These are phyloP conservation scores for Teratosphaeria epicoccoides DNA, from an alignment of 2,329 filamentous ascomycete genomes.

Conservation along the genomic window DNA sequence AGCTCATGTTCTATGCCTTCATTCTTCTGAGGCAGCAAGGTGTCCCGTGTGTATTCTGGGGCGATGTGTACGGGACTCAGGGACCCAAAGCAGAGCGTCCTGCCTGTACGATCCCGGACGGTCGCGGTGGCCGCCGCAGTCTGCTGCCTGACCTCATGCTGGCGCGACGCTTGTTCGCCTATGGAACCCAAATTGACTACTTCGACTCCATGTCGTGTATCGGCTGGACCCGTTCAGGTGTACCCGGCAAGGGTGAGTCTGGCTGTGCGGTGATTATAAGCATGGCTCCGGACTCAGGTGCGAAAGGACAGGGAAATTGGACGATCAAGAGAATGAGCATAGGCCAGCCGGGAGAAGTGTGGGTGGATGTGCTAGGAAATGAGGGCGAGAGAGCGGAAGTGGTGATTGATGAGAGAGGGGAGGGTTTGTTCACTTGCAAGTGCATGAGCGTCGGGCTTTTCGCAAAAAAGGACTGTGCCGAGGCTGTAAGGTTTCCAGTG, in stretches of 20 bases:
- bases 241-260: constrained; percentile 30
- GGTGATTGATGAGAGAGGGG: constrained; percentile 49
- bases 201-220: constrained; percentile 51
- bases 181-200: constrained; percentile 55
- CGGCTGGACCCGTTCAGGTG: constrained; percentile 47
- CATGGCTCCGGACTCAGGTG: constrained; percentile 8
- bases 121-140: constrained; percentile 32
- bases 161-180: constrained; percentile 55
- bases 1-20: constrained; percentile 59
- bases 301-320: constrained; percentile 8
- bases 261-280: constrained; percentile 26
- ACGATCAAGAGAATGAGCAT: constrained; percentile 50
- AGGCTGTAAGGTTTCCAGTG: constrained; percentile 4
- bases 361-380: constrained; percentile 50
- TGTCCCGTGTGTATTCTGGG: constrained; percentile 59
- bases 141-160: constrained; percentile 48
- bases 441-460: constrained; percentile 50
- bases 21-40: constrained; percentile 56
- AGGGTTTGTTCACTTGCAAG: constrained; percentile 46
- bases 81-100: constrained; percentile 42
- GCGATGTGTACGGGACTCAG: constrained; percentile 55
- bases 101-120: constrained; percentile 14
- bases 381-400: constrained; percentile 39
- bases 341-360: constrained; percentile 48
- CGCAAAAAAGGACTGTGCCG: constrained; percentile 41